A percentile compares a stretch with the other conserved stretches of the same genome.
phyloP scores from a whole-genome alignment of 352 stramenopile species.

The Phytophthora megakarya region DNA sequence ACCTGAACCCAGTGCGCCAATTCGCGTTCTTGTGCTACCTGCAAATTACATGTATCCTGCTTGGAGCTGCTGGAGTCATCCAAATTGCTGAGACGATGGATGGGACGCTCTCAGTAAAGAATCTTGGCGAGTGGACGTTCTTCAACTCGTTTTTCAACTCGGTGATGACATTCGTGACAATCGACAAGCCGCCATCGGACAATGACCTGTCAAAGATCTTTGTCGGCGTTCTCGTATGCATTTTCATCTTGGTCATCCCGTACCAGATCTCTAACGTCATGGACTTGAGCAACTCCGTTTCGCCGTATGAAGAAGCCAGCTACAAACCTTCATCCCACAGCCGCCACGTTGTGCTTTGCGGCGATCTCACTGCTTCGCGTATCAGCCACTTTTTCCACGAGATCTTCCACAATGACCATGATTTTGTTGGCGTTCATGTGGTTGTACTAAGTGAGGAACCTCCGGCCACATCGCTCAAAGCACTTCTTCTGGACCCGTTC shows the following conservation, averaged over 20 bases:
- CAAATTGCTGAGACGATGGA: slow-evolving; percentile 87
- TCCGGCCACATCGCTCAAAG: slow-evolving; percentile 72
- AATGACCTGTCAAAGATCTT: slow-evolving; percentile 85
- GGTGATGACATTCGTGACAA: slow-evolving; percentile 87
- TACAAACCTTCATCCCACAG: slow-evolving; percentile 69
- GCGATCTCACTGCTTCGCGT: slow-evolving; percentile 77
- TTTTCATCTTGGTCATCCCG: slow-evolving; percentile 85
- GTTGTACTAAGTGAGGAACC: slow-evolving; percentile 81
- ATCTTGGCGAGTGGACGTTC: slow-evolving; percentile 84
- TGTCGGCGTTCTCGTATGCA: slow-evolving; percentile 79
- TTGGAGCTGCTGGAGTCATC: slow-evolving; percentile 78
- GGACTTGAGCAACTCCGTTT: slow-evolving; percentile 77
- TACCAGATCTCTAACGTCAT: slow-evolving; percentile 87
- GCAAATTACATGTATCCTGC: slow-evolving; percentile 80
- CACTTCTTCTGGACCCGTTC: slow-evolving; percentile 83
- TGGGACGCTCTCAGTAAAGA: slow-evolving; percentile 48
- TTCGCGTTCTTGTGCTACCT: slow-evolving; percentile 85
- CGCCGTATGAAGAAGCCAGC: slow-evolving; percentile 68
- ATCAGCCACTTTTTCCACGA: slow-evolving; percentile 89
- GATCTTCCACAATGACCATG: slow-evolving; percentile 88
- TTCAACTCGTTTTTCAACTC: slow-evolving; percentile 92
- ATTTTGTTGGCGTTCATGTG: slow-evolving; percentile 79
- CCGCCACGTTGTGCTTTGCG: slow-evolving; percentile 84
- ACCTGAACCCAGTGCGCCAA: slow-evolving; percentile 79
- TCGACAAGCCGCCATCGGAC: slow-evolving; percentile 81